Evolutionary conservation across 169 alveolate species (phyloP), one percentile per base, ranked within the genome.

Genomic region (Cryptosporidium sp.): DNA sequence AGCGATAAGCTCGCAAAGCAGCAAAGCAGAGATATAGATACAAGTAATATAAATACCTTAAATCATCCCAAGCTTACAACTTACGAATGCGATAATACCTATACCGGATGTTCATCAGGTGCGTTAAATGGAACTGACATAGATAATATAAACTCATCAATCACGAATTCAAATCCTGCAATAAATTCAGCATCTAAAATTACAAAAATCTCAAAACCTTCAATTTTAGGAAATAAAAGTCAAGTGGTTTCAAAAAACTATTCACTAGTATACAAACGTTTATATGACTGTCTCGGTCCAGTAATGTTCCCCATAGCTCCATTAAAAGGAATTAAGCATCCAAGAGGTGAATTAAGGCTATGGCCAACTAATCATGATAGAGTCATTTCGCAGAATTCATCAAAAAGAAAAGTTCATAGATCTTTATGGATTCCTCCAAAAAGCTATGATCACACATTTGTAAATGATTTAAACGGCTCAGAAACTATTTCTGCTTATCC

Each of bases 251-350:
- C 89, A 33, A 62, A 23, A 33, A 80, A 65, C 62, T 65, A 62
- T 23, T 85, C 93, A 31, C 71, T 85, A 26, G 73, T 71, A 33
- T 85, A 91, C 41, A 73, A 86, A n/a, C 86, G 95, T n/a, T 35
- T 94, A 39, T 94, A 94, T 71, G 97, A 94, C 84, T 91, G 93
- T 26, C 71, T 86, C 33, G 97, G 97, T 29, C 97, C 97, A 1
- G 92, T 94, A 33, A 86, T 74, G 91, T 93, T 94, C n/a, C 91
- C 91, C 21, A 59, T 71, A 14, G 95, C 96, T 29, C 95, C 96
- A 14, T 55, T 70, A 23, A 91, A 92, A 33, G 96, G 96, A 0
- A 85, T 93, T 35, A 70, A 87, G 59, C 89, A 92, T 21, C 91
- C 92, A 29, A 67, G 94, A 50, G 97, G 95, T 61, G 97, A 94